Base-by-base conservation (phyloP, 1,139 yeast genomes). In the Yamadazyma pseudoaaseri region DNA sequence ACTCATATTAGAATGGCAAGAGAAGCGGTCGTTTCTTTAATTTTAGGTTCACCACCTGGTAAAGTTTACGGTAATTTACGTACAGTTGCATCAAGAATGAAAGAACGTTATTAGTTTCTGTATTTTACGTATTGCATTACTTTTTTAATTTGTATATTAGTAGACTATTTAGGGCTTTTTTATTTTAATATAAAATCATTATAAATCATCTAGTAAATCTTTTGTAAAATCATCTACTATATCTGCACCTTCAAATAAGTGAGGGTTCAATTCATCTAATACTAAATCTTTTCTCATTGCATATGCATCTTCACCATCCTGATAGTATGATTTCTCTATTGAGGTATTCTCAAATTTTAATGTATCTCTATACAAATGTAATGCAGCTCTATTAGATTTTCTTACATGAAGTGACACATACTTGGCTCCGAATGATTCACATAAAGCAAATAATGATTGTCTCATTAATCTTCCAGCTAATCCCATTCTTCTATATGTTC, bases 301-400 rank as follows among this genome's bases (percentile, higher is more conserved):
- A 59, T 89, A 92, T n/a, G 98, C 98, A 63, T 94, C 97, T 59
- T 94, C 99, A 17, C 96, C 96, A 59, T 92, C 97, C 39, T 92
- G 97, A 55, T 92, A 92, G 58, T 94, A 92, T 14, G 84, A 75
- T 48, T 79, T 84, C 51, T 90, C 97, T 39, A 92, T 81, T 30
- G 82, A 78, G 37, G 83, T 72, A 29, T 87, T 92, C 51, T 79
- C 90, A 56, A 94, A 92, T 42, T 76, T 69, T 42, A 94, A 71
- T 4, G 96, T 85, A 53, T 87, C 96, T 56, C 85, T 73, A 65
- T 92, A 92, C 44, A 92, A 72, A 62, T 89, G 96, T 52, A 90
- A 71, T 10, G 98, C 98, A 11, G 98, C 98, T 52, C 89, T 67
- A 62, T 92, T 92, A 33, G 95, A 83, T 60, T 86, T 81, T 62